Percentiles rank a stretch among this genome's conserved stretches.
Evolutionary conservation across 148 eudicot species (phyloP).

Genomic region (Suaeda aralocaspica): DNA sequence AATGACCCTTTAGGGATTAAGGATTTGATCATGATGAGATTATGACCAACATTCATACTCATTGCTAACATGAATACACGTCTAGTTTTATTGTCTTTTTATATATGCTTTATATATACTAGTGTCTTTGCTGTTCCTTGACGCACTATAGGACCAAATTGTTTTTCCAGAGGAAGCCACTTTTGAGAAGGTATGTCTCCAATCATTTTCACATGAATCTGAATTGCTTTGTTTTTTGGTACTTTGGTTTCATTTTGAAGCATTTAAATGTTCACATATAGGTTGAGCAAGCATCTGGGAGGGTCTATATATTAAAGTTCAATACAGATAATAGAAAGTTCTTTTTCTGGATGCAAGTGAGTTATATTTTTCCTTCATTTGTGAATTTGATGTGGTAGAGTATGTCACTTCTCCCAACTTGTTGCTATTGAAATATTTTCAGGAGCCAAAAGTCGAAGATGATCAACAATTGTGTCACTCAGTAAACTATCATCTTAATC

Average conservation of each 20-base stretch:
- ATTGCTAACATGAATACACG: neutral
- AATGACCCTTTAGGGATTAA: too few relatives aligned
- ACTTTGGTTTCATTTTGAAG: constrained; percentile 1
- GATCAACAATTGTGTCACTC: constrained; percentile 64
- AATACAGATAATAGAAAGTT: constrained; percentile 88
- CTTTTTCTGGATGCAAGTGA: constrained; percentile 97
- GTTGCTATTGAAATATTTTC: constrained; percentile 16
- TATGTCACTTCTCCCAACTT: constrained; percentile 1
- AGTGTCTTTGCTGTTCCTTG: constrained; percentile 35
- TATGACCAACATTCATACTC: too few relatives aligned
- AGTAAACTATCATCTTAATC: constrained; percentile 75
- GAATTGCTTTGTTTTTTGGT: constrained; percentile 3
- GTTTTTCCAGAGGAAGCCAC: constrained; percentile 84
- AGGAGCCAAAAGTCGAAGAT: constrained; percentile 77
- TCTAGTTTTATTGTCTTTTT: neutral
- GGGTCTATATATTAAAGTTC: constrained; percentile 88
- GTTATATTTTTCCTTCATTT: neutral
- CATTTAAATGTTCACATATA: constrained; percentile 22
- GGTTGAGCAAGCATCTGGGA: constrained; percentile 91
- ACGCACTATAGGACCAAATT: constrained; percentile 76
- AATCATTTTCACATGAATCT: neutral
- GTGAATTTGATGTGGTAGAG: neutral
- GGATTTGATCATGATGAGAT: too few relatives aligned
- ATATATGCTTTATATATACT: constrained; percentile 2
- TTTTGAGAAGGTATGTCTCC: constrained; percentile 73